A percentile compares a stretch with the other conserved stretches of the same genome.
Evolutionary conservation across 441 rosid genomes (phyloP).

Genomic region (Syzygium syzygioides): DNA sequence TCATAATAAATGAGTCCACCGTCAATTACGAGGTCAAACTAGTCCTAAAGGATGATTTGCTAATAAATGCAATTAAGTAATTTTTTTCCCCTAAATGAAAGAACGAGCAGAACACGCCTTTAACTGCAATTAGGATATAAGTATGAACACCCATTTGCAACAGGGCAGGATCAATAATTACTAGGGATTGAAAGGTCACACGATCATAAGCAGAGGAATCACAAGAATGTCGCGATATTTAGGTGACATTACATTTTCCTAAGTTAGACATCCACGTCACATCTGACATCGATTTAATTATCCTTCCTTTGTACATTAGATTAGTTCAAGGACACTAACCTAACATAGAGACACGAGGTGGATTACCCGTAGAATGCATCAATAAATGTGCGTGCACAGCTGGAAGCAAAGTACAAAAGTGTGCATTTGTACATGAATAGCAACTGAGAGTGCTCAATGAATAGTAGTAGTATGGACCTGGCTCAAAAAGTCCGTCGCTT

Average conservation of each 20-base stretch:
- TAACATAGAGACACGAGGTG: background rate
- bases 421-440: background rate
- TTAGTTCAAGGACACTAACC: background rate
- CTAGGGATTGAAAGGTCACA: background rate
- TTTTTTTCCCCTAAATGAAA: background rate
- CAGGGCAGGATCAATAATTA: background rate
- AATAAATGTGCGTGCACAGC: background rate
- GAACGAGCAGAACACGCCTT: background rate
- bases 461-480: constrained; percentile 47
- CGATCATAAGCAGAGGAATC: background rate
- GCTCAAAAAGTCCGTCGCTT: constrained; percentile 77
- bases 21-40: background rate
- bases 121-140: background rate
- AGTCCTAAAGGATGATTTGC: background rate
- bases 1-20: background rate
- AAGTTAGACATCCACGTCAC: background rate
- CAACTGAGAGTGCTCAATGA: background rate
- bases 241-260: background rate
- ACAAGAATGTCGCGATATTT: background rate
- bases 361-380: background rate
- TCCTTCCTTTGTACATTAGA: background rate
- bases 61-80: background rate
- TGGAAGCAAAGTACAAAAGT: background rate
- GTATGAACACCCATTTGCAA: background rate
- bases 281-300: background rate